Base-by-base conservation (phyloP, 164 flowering plant species). In the Platanus orientalis region DNA sequence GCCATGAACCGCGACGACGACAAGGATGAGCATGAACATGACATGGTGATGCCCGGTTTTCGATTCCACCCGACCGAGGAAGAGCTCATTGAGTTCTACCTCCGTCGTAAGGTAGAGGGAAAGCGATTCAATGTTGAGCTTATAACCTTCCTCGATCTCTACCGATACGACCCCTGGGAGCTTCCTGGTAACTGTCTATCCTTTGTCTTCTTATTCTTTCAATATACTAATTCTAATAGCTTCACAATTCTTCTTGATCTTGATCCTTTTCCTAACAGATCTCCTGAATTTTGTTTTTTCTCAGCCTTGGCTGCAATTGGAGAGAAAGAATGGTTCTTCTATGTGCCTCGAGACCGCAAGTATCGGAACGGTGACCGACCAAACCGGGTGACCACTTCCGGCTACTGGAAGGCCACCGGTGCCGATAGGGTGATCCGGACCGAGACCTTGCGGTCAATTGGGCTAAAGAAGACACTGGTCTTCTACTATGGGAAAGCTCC, bases 401-500 rank as follows among this genome's bases (percentile, higher is more conserved):
- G 98, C 5, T 94, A 91, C 63, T 94, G 98, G 98, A 94, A 94
- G 76, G 98, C 98, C 0, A 94, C 98, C 0, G 98, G 98, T 20
- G 98, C 98, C 0, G 98, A 94, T 69, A 68, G 98, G 39, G 89
- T 88, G 95, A 91, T 94, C 55, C 70, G 88, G 48, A 77, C 73
- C 12, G 97, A 94, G 48, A 80, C 64, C 54, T 69, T 66, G n/a
- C 47, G 83, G 21, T 74, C 97, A 1, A 91, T 94, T 59, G 98
- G 98, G 42, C 74, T 94, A 7, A 94, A 94, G 84, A 94, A 94
- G 75, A 94, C 98, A 69, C 88, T 94, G 23, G 98, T 94, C 64
- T 94, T 94, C 77, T 94, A 94, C 84, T 83, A 95, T 19, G 98
- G 98, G n/a, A 94, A 94, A 55, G 98, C 97, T 47, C 98, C 98